These are phyloP conservation scores for Alloteropsis semialata DNA, from an alignment of 176 grass and related monocot species.

Conservation along the genomic window DNA sequence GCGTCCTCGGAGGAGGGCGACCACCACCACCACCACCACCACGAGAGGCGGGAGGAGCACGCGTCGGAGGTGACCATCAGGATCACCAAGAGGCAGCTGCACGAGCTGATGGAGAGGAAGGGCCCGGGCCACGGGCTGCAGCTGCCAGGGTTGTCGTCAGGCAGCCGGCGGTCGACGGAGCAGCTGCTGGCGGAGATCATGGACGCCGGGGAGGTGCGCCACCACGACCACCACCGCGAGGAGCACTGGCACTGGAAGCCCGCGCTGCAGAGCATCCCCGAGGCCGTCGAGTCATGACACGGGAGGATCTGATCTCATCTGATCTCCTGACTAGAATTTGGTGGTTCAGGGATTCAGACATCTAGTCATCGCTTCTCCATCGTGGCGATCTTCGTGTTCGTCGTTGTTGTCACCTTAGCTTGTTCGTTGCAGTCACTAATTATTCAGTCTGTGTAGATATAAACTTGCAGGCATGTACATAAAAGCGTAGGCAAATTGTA, in stretches of 20 bases:
- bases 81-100: conserved; percentile 64
- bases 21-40: background rate
- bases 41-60: background rate
- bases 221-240: conserved; percentile 30
- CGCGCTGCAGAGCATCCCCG: conserved; percentile 62
- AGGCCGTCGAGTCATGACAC: conserved; percentile 39
- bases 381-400: background rate
- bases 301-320: background rate
- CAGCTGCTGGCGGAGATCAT: conserved; percentile 65
- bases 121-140: background rate
- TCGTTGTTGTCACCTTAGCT: background rate
- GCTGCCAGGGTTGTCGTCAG: background rate
- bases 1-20: background rate
- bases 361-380: background rate
- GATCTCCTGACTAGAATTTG: background rate
- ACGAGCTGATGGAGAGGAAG: conserved; percentile 47
- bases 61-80: conserved; percentile 57
- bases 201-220: conserved; percentile 50
- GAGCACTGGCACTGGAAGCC: conserved; percentile 64
- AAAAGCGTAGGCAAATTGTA: background rate
- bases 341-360: background rate
- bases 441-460: background rate
- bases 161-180: conserved; percentile 12
- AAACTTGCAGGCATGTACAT: background rate
- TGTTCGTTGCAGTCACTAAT: background rate